Percentiles rank a stretch among this genome's conserved stretches.
Conservation (phyloP, 805 yeast genomes). For the Lipomyces kockii region DNA sequence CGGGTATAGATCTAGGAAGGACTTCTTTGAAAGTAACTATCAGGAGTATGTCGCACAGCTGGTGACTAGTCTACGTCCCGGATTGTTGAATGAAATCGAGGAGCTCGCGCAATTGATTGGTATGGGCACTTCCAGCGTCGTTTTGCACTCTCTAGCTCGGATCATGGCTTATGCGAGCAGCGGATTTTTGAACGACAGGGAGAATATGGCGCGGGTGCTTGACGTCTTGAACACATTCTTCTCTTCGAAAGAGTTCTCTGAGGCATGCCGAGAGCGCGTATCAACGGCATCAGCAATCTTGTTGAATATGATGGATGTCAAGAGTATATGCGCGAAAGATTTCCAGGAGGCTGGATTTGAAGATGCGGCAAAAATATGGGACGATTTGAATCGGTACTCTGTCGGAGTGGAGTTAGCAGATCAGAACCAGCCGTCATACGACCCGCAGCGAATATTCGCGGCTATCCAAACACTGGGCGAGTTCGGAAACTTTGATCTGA, state of each 20-base stretch:
- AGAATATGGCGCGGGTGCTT: not conserved
- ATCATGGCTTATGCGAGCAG: conserved; percentile 10
- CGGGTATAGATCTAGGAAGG: conserved; percentile 29
- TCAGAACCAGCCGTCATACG: conserved; percentile 2
- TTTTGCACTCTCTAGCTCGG: conserved; percentile 7
- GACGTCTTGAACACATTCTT: not conserved
- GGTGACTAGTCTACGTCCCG: not conserved
- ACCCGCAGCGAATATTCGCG: not conserved
- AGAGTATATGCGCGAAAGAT: not conserved
- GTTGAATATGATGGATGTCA: not conserved
- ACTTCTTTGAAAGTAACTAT: conserved; percentile 16
- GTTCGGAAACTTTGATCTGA: conserved; percentile 6
- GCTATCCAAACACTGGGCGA: not conserved
- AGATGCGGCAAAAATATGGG: conserved; percentile 10
- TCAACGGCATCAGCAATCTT: conserved; percentile 3
- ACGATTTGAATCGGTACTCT: conserved; percentile 4
- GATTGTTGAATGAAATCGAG: not conserved
- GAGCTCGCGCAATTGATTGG: not conserved
- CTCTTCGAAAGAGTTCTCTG: not conserved
- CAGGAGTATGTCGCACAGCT: conserved; percentile 19
- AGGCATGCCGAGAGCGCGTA: not conserved
- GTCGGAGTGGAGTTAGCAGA: not conserved
- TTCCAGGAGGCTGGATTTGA: conserved; percentile 1
- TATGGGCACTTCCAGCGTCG: not conserved
- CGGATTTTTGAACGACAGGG: not conserved